A percentile compares a stretch with the other conserved stretches of the same genome.
Evolutionary conservation across 306 rosid genomes (phyloP).

Genomic region (Sindora glabra): DNA sequence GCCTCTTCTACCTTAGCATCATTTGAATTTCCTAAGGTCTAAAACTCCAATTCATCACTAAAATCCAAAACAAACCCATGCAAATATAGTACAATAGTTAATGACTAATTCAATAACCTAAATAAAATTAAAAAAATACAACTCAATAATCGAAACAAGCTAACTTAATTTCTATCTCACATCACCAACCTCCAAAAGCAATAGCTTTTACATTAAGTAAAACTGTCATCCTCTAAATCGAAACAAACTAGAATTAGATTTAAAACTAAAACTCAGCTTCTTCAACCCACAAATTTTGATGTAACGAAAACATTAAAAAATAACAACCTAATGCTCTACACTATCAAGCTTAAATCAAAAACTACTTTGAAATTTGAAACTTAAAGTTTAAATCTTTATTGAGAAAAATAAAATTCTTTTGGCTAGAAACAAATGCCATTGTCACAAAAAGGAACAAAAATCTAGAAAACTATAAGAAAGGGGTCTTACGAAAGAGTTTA

Average conservation of each 20-base stretch:
- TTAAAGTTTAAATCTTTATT: not conserved
- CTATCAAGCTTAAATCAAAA: not conserved
- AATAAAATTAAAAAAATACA: conserved; percentile 10
- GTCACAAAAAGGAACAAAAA: not conserved
- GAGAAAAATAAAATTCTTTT: conserved; percentile 4
- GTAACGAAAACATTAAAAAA: not conserved
- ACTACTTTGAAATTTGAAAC: not conserved
- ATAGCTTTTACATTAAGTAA: conserved; percentile 15
- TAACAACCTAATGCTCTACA: not conserved
- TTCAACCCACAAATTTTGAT: not conserved
- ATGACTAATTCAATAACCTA: conserved; percentile 9
- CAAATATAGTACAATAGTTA: not conserved
- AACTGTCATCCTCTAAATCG: not conserved
- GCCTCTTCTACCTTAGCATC: conserved; percentile 54
- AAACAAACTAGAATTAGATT: conserved; percentile 26
- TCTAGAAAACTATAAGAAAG: not conserved
- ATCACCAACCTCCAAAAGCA: conserved; percentile 20
- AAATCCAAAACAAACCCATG: conserved; percentile 22
- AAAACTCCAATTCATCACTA: conserved; percentile 80
- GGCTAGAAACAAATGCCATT: conserved; percentile 17
- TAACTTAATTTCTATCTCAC: conserved; percentile 13
- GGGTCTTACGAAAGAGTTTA: not conserved
- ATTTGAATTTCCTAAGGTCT: conserved; percentile 72
- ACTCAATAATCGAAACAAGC: conserved; percentile 18
- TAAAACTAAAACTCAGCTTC: conserved; percentile 16